These are phyloP conservation scores for Globisporangium paroecandrum DNA, from an alignment of 352 stramenopile genomes.

Conservation along the genomic window DNA sequence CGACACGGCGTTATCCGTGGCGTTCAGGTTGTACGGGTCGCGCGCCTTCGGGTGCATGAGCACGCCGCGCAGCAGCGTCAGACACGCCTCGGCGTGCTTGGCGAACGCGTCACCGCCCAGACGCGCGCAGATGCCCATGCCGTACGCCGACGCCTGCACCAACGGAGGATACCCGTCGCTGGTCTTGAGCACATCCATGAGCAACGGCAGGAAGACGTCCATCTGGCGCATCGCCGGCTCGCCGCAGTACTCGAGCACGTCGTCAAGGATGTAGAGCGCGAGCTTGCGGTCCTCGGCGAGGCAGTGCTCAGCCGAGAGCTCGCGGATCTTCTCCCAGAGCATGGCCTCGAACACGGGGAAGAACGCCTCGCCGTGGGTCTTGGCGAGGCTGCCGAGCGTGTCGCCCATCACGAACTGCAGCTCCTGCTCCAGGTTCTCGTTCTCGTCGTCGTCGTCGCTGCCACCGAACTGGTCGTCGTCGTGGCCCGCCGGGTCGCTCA, in stretches of 20 bases:
- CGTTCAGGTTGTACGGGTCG: constrained; percentile 54
- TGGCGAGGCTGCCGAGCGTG: constrained; percentile 69
- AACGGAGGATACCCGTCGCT: constrained; percentile 53
- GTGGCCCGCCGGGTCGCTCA: neutral
- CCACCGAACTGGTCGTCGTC: constrained; percentile 25
- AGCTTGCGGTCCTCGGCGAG: constrained; percentile 76
- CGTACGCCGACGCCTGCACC: constrained; percentile 69
- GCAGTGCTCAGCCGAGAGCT: constrained; percentile 61
- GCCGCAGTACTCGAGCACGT: constrained; percentile 80
- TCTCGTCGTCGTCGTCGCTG: constrained; percentile 38
- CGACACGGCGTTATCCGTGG: constrained; percentile 76
- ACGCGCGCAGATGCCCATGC: constrained; percentile 64
- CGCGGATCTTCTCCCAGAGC: constrained; percentile 75
- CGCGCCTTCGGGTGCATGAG: constrained; percentile 50
- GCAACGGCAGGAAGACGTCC: constrained; percentile 63
- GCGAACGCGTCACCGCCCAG: constrained; percentile 53
- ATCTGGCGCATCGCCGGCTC: constrained; percentile 40
- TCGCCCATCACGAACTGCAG: constrained; percentile 81
- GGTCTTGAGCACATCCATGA: constrained; percentile 61
- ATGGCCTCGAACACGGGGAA: constrained; percentile 75
- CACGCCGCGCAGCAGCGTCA: constrained; percentile 61
- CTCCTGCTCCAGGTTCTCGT: constrained; percentile 62
- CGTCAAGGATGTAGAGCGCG: constrained; percentile 84
- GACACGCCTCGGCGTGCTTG: constrained; percentile 39
- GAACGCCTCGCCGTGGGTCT: constrained; percentile 59